Percentiles rank a stretch among this genome's conserved stretches.
phyloP scores from a whole-genome alignment of 2,329 filamentous ascomycete species.

The Colletotrichum tofieldiae region DNA sequence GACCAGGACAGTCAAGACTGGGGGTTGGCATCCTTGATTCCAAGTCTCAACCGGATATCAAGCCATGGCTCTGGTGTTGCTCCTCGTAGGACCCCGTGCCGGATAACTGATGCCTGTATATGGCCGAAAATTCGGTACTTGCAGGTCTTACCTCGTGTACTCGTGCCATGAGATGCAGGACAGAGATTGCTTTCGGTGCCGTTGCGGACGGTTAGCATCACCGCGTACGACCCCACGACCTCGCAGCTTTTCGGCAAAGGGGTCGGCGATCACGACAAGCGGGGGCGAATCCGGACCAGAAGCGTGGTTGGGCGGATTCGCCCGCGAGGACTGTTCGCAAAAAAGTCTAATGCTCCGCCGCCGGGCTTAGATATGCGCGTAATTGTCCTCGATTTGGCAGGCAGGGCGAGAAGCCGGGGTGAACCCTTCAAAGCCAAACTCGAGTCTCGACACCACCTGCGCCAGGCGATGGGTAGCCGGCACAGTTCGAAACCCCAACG shows the following conservation, averaged over 20 bases:
- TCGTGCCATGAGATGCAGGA: not conserved
- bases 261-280: not conserved
- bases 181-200: not conserved
- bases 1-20: too few species aligned
- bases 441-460: conserved; percentile 11
- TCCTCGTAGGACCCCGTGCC: not conserved
- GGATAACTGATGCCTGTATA: not conserved
- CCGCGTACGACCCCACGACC: not conserved
- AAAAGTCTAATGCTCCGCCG: not conserved
- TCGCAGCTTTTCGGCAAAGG: not conserved
- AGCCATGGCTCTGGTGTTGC: not conserved
- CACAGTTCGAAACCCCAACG: conserved; percentile 18
- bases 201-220: not conserved
- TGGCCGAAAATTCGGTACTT: not conserved
- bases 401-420: conserved; percentile 23
- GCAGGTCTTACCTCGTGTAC: not conserved
- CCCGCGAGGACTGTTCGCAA: not conserved
- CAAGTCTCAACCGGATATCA: not conserved
- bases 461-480: conserved; percentile 4
- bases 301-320: not conserved
- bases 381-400: not conserved
- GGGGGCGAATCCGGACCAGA: not conserved
- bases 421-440: conserved; percentile 16
- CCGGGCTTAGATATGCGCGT: not conserved
- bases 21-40: not conserved